phyloP scores from a whole-genome alignment of 371 early-diverging fungal genomes.

The Blakeslea trispora region DNA sequence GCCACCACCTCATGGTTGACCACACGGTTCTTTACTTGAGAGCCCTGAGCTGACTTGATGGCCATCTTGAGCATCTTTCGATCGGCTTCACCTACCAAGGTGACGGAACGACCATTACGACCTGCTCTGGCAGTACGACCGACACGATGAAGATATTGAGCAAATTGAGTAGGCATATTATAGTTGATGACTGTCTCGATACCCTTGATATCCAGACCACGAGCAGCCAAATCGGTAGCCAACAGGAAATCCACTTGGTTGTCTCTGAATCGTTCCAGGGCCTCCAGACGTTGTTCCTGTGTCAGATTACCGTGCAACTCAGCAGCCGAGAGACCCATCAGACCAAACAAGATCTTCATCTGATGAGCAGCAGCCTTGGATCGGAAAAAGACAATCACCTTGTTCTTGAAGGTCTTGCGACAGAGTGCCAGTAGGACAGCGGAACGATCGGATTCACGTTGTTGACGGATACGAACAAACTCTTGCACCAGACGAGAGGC shows the following conservation, averaged over 20 bases:
- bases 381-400: conserved; percentile 91
- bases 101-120: conserved; percentile 84
- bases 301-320: conserved; percentile 98
- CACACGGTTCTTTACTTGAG: conserved; percentile 84
- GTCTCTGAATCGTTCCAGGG: conserved; percentile 92
- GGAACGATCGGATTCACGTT: conserved; percentile 83
- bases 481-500: conserved; percentile 87
- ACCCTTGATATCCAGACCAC: conserved; percentile 99
- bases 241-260: conserved; percentile 86
- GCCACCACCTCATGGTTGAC: conserved; percentile 76
- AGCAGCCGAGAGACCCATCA: conserved; percentile 88
- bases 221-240: conserved; percentile 99
- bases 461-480: conserved; percentile 92
- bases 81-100: conserved; percentile 90
- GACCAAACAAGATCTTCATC: conserved; percentile 94
- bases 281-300: conserved; percentile 92
- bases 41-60: conserved; percentile 76
- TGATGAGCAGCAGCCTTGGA: conserved; percentile 94
- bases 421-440: conserved; percentile 88
- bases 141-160: conserved; percentile 98
- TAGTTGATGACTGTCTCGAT: conserved; percentile 99
- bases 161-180: conserved; percentile 96
- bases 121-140: conserved; percentile 99
- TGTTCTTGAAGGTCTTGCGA: conserved; percentile 74
- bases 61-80: conserved; percentile 93